These are phyloP conservation scores for Paramecium pentaurelia DNA, from an alignment of 73 alveolate genomes.

Conservation along the genomic window DNA sequence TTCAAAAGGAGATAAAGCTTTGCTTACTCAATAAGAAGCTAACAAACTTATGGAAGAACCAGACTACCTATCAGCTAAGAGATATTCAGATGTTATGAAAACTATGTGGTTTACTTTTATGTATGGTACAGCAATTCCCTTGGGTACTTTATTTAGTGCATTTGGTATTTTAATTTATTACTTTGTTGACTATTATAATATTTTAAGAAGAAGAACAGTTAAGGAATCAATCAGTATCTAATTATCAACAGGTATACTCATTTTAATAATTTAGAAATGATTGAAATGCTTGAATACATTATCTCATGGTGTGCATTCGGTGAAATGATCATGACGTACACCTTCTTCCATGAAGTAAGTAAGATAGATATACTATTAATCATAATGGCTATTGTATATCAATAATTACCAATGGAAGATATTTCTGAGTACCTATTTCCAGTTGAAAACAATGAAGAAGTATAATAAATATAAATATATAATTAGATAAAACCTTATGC, in stretches of 20 bases:
- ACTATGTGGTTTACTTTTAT: constrained; percentile 64
- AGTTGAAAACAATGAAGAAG: constrained; percentile 56
- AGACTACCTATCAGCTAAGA: constrained; percentile 49
- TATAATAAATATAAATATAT: not conserved
- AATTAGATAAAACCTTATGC: constrained; percentile 35
- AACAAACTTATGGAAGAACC: constrained; percentile 58
- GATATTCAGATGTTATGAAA: constrained; percentile 63
- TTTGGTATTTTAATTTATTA: constrained; percentile 41
- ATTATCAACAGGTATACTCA: constrained; percentile 20
- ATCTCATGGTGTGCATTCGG: constrained; percentile 55
- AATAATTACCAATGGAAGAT: constrained; percentile 54
- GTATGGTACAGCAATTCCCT: constrained; percentile 57
- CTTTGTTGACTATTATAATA: constrained; percentile 54
- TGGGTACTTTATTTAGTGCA: constrained; percentile 54
- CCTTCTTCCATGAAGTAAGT: constrained; percentile 32
- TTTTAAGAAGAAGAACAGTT: constrained; percentile 55
- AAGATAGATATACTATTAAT: constrained; percentile 6
- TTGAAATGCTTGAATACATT: constrained; percentile 51
- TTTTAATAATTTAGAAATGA: constrained; percentile 39
- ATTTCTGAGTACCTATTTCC: constrained; percentile 48
- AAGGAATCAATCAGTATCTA: constrained; percentile 47
- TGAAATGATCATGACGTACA: constrained; percentile 15
- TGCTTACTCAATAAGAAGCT: constrained; percentile 60
- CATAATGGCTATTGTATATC: constrained; percentile 18
- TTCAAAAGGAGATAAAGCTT: constrained; percentile 19